Base-by-base conservation (phyloP, 257 asterid genomes). In the Haberlea rhodopensis region DNA sequence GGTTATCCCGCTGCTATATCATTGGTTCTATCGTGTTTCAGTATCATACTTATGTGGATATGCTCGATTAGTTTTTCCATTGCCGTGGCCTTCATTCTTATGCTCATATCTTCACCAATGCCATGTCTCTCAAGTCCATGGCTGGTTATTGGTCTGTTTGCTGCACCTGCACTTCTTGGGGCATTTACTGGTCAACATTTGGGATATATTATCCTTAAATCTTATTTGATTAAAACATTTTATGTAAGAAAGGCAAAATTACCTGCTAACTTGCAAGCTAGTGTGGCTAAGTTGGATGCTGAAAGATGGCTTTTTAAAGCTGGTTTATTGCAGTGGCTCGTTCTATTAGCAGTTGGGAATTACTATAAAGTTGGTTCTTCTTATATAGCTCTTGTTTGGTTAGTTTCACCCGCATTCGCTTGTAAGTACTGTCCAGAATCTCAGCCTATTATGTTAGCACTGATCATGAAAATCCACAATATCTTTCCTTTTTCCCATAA, bases 281-380 rank as follows among this genome's bases (percentile, higher is more conserved):
- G 73, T 54, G 65, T 84, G 80, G 95, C 96, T 56, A 83, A 85
- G 79, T 83, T 94, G 74, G 97, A 90, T 69, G 89, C 99, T 3
- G 99, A 94, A 83, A 84, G 99, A 80, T 90, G 99, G 99, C 73
- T 94, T 49, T 90, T 40, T 73, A 94, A 94, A 81, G 81, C 88
- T 23, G 99, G 99, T 73, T 66, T 84, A 43, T 55, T 86, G 63
- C 99, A 94, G 69, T 94, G 97, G 97, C 80, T 92, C 70, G 53
- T 84, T 52, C 80, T 92, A 45, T 70, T 92, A 74, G 72, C 72
- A 26, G 79, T 79, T 29, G 99, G 99, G 53, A 81, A 78, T 74
- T 87, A 81, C 73, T 87, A 74, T 77, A 80, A 69, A 82, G 72
- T 90, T 29, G 95, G 97, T 57, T 74, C 91, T 66, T 70, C 96